Evolutionary conservation across 1,284 basidiomycete genomes (phyloP).

Genomic region (Ceratobasidium sp.): DNA sequence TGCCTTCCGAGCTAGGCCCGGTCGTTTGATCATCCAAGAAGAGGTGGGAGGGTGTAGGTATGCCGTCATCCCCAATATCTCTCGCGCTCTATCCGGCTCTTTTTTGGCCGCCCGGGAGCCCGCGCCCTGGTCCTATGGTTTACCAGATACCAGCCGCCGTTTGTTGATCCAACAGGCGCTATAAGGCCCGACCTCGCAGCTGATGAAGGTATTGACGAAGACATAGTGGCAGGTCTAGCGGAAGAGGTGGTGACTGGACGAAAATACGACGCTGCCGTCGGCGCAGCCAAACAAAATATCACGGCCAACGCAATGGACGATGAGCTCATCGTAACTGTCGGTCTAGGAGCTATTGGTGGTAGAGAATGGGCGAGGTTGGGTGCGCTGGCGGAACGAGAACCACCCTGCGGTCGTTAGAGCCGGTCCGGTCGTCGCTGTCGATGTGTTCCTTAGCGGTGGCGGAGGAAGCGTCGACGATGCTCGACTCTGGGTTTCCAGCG

Average conservation of each 20-base stretch:
- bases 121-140: too few relatives aligned
- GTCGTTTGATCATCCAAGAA: too few relatives aligned
- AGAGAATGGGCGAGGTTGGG: background rate
- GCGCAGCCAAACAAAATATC: background rate
- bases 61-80: background rate
- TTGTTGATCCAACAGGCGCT: background rate
- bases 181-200: slow-evolving; percentile 3
- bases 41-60: too few relatives aligned
- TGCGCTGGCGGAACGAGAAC: background rate
- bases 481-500: slow-evolving; percentile 1
- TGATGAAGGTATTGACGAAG: background rate
- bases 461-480: background rate
- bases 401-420: slow-evolving; percentile 4
- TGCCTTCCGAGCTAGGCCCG: background rate
- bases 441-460: background rate
- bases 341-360: background rate
- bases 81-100: background rate
- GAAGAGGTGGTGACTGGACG: background rate
- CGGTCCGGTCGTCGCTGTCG: too few relatives aligned
- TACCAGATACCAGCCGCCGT: background rate
- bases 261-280: background rate
- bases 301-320: background rate
- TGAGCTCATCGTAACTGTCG: background rate
- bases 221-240: background rate
- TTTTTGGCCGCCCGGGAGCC: too few relatives aligned